Base-by-base conservation (phyloP, 179 eudicot species). In the Actinidia arguta region DNA sequence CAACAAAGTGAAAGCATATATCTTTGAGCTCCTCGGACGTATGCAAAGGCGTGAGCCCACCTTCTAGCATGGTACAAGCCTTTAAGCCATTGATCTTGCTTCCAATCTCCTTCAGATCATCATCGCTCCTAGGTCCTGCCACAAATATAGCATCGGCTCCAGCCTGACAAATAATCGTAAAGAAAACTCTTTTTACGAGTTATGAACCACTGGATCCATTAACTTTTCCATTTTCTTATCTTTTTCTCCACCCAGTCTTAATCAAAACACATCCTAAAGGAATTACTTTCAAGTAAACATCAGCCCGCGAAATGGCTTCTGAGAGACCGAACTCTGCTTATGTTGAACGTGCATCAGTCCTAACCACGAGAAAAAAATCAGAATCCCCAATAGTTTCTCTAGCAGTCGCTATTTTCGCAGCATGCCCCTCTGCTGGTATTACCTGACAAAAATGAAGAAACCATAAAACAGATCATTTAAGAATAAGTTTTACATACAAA, bases 301-400 rank as follows among this genome's bases (percentile, higher is more conserved):
- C 86, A 14, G 90, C 90, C 25, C 88, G 77, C 54, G 83, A 80
- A 27, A 88, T 88, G 67, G 89, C 87, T 66, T 88, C 90, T 39
- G 81, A 75, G 48, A 88, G 88, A 68, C 86, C 90, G 68, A 36
- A 52, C 58, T 80, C 72, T 50, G 56, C 78, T 6, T 81, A 82
- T 5, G 90, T 85, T 42, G 90, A 88, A 27, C 87, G 81, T 44
- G 90, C 90, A 84, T 88, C 90, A 27, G 89, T 88, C 81, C 90
- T 82, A 16, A 87, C 90, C 17, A 88, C 89, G n/a, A 88, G 85
- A 83, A 88, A 86, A 63, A 88, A 88, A 75, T 88, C 89, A 18
- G 87, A 66, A 74, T 86, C 86, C 9, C 86, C 90, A n/a, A 86
- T 88, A 9, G 90, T 89, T 44, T 88, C 87, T 78, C 90, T 88